Evolutionary conservation across 257 asterid genomes (phyloP).

Genomic region (Solanum medicagineum): DNA sequence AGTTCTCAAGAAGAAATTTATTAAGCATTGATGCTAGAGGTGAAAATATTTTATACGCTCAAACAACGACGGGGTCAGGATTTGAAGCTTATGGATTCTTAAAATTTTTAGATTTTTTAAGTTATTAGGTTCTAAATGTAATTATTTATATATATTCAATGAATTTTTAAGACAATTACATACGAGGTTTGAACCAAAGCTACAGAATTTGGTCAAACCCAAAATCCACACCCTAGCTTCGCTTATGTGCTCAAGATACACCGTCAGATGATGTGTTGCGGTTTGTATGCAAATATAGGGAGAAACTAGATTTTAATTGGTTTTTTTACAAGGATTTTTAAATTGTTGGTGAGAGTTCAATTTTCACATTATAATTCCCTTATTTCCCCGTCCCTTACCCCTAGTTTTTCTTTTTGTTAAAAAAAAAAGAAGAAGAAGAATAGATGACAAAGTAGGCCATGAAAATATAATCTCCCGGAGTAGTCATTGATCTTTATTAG

Average conservation of each 20-base stretch:
- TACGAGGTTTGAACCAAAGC: too few relatives aligned
- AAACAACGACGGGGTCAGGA: too few relatives aligned
- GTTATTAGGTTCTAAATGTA: too few relatives aligned
- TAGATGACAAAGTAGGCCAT: neutral
- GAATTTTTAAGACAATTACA: too few relatives aligned
- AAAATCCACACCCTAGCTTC: too few relatives aligned
- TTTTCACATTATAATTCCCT: neutral
- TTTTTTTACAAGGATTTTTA: fast-evolving
- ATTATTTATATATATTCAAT: too few relatives aligned
- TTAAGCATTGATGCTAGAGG: neutral
- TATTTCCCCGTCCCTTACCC: neutral
- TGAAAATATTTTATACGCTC: too few relatives aligned
- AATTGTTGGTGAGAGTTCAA: neutral
- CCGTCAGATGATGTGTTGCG: neutral
- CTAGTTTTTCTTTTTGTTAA: too few relatives aligned
- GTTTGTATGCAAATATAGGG: neutral
- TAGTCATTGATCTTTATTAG: neutral
- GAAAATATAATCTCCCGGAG: neutral
- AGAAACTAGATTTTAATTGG: neutral
- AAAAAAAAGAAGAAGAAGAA: too few relatives aligned
- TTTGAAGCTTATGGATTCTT: too few relatives aligned
- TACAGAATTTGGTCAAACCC: too few relatives aligned
- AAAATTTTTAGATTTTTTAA: too few relatives aligned
- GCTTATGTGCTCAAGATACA: neutral
- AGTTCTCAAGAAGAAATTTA: neutral